Evolutionary conservation across 1,284 basidiomycete genomes (phyloP).

Genomic region (Marasmius oreades): DNA sequence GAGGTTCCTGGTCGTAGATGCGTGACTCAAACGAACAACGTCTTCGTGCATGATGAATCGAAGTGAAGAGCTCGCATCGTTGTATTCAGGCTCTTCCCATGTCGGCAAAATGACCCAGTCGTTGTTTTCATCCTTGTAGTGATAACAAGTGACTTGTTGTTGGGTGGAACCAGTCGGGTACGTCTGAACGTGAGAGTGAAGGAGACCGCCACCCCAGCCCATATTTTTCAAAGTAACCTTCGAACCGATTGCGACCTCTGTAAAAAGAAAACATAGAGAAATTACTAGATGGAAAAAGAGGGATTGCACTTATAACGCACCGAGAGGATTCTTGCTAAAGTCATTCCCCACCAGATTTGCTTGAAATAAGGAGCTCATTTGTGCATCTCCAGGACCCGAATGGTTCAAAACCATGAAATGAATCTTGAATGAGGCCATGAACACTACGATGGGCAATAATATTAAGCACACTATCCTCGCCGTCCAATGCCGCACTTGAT

Average conservation of each 20-base stretch:
- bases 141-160: constrained; percentile 98
- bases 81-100: constrained; percentile 71
- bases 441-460: constrained; percentile 85
- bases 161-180: constrained; percentile 92
- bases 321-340: constrained; percentile 76
- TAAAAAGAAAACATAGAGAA: background rate
- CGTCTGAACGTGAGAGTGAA: constrained; percentile 95
- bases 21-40: constrained; percentile 79
- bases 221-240: constrained; percentile 95
- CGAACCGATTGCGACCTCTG: constrained; percentile 89
- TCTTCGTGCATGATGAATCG: constrained; percentile 79
- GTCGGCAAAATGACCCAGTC: constrained; percentile 82
- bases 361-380: constrained; percentile 99
- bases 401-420: constrained; percentile 95
- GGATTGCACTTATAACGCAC: constrained; percentile 47
- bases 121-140: constrained; percentile 99
- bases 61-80: constrained; percentile 58
- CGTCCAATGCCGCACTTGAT: constrained; percentile 90
- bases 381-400: constrained; percentile 93
- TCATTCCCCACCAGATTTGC: constrained; percentile 95
- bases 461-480: constrained; percentile 88
- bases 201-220: constrained; percentile 94
- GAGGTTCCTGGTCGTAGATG: constrained; percentile 83
- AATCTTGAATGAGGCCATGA: constrained; percentile 93
- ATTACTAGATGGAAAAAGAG: background rate